Evolutionary conservation across 495 filamentous ascomycete species (phyloP), one percentile per base, ranked within the genome.

Genomic region (Penicillium malachiteum): DNA sequence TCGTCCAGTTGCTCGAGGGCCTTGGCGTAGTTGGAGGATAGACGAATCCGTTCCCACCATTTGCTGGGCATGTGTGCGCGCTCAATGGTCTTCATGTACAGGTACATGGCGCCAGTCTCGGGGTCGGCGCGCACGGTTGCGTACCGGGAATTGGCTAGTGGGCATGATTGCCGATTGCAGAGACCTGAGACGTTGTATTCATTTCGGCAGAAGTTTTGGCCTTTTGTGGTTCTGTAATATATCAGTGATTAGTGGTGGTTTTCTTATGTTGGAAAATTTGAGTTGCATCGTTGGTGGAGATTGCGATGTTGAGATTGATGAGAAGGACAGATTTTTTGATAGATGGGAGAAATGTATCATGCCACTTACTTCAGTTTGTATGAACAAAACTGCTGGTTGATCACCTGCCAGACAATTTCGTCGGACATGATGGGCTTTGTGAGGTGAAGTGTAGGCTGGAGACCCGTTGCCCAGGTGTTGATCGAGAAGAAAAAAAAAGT

Each of bases 321-420:
- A 41, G 14, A 16, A 44, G 16, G 17, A 37, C 13, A 26, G 18
- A 18, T 17, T 5, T 37, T 11, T 14, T 17, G 10, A 26, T 37
- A 32, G 40, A 10, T 48, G 33, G 5, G 4, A 11, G 9, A 48
- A 39, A 26, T 14, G 52, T 26, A 26, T 26, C 4, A 26, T 26
- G 21, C 21, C 11, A 74, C 81, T 69, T 75, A 94, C 89, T 97
- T 97, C 57, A 97, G 79, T 64, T 97, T 97, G 78, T 92, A 97
- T 45, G 90, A 86, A 75, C 94, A 98, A 70, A 97, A 96, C 72
- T 96, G 90, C 73, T 97, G 86, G 71, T 91, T 91, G 53, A 96
- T 96, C 52, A 95, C 85, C 65, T 92, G 87, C 94, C 94, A 98
- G 63, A 98, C 90, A 60, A 98, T 95, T 72, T 97, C 94, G 81